Percentiles rank a stretch among this genome's conserved stretches.
phyloP scores from a whole-genome alignment of 148 eudicot genomes.

The Camellia japonica region DNA sequence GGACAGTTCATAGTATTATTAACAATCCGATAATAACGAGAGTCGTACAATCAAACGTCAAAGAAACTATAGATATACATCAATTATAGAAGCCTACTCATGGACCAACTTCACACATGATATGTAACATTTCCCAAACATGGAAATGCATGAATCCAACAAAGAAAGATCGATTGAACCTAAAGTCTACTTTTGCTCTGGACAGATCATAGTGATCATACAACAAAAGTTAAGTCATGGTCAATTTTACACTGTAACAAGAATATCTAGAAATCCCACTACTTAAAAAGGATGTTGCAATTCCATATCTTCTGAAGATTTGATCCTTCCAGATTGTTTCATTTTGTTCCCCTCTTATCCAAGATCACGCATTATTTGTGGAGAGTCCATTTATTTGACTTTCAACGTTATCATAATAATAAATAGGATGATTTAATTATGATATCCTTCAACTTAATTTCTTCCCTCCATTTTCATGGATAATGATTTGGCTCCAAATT shows the following conservation, averaged over 20 bases:
- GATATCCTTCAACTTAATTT: neutral
- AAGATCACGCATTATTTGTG: neutral
- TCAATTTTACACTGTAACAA: neutral
- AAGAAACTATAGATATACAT: too few relatives aligned
- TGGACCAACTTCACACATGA: neutral
- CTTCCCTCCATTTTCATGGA: neutral
- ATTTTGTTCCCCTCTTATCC: conserved; percentile 1
- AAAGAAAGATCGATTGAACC: neutral
- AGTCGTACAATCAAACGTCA: too few relatives aligned
- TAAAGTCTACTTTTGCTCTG: neutral
- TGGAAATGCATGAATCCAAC: too few relatives aligned
- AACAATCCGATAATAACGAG: neutral
- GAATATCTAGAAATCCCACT: neutral
- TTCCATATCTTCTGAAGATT: neutral
- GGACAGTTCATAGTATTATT: neutral
- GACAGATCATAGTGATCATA: neutral
- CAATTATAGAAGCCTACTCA: neutral
- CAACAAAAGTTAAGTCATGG: neutral
- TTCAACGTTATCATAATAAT: neutral
- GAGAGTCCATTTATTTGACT: neutral
- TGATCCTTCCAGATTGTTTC: neutral
- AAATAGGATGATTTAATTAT: neutral
- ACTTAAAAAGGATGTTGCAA: neutral
- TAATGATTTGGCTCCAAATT: neutral
- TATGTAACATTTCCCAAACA: neutral